Conservation (phyloP, 371 early-diverging fungal species). For the Actinomortierella ambigua region DNA sequence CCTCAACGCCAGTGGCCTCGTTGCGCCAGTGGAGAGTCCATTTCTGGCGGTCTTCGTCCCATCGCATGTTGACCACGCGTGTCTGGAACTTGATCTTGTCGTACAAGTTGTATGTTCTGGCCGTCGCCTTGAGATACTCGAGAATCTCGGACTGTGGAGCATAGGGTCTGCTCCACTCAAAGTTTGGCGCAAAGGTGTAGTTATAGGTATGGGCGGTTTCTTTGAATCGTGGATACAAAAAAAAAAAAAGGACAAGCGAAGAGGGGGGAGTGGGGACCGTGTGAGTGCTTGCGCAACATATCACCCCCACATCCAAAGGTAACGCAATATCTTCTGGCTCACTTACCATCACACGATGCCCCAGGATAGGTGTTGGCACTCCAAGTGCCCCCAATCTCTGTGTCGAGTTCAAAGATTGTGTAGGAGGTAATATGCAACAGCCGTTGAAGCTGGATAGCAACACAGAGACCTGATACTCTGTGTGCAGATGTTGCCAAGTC, state of each 20-base stretch:
- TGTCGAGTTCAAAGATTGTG: conserved; percentile 33
- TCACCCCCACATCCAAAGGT: no score
- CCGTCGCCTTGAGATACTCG: conserved; percentile 22
- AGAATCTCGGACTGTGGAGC: conserved; percentile 22
- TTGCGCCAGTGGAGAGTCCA: conserved; percentile 36
- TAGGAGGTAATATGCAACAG: conserved; percentile 31
- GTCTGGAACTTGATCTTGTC: conserved; percentile 35
- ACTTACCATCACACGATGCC: conserved; percentile 19
- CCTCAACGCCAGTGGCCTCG: conserved; percentile 4
- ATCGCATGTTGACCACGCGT: conserved; percentile 23
- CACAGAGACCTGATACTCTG: conserved; percentile 34
- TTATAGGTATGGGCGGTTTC: conserved; percentile 22
- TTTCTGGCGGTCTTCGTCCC: conserved; percentile 29
- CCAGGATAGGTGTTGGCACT: conserved; percentile 38
- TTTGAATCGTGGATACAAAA: no score
- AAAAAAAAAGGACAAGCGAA: no score
- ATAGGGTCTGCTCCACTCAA: conserved; percentile 27
- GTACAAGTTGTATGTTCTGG: conserved; percentile 36
- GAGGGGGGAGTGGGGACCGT: no score
- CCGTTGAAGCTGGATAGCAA: conserved; percentile 37
- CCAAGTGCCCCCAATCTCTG: conserved; percentile 40
- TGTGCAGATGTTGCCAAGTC: no score
- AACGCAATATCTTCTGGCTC: no score
- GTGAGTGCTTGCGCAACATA: no score
- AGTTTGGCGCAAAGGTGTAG: conserved; percentile 45